phyloP scores from a whole-genome alignment of 148 eudicot genomes.

The Rheum nobile region DNA sequence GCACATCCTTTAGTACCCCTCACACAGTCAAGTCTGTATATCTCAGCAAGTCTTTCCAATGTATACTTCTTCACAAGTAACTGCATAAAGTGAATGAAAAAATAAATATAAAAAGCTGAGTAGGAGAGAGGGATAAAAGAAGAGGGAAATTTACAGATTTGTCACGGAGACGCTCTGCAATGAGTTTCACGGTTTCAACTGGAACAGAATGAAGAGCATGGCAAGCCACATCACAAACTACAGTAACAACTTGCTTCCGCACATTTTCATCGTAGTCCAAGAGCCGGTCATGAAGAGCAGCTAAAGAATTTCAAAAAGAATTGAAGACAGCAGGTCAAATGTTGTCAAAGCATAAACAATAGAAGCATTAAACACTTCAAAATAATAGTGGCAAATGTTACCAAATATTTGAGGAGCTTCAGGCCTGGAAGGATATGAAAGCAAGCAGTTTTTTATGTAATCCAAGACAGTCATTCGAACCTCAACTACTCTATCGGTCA shows the following conservation, averaged over 20 bases:
- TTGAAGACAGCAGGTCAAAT: slow-evolving; percentile 3
- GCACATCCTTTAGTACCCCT: slow-evolving; percentile 25
- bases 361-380: not conserved
- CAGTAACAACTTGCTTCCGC: slow-evolving; percentile 89
- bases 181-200: slow-evolving; percentile 64
- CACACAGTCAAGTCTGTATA: slow-evolving; percentile 50
- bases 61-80: slow-evolving; percentile 76
- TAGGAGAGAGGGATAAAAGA: not conserved
- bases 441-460: slow-evolving; percentile 61
- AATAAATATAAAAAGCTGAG: not conserved
- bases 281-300: slow-evolving; percentile 78
- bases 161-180: slow-evolving; percentile 87
- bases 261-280: slow-evolving; percentile 95
- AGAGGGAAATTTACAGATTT: slow-evolving; percentile 49
- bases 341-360: not conserved
- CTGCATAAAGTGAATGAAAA: slow-evolving; percentile 26
- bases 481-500: slow-evolving; percentile 77
- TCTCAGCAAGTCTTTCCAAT: slow-evolving; percentile 82
- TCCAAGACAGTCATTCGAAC: slow-evolving; percentile 85
- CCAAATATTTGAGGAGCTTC: slow-evolving; percentile 79
- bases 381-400: slow-evolving; percentile 17
- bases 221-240: slow-evolving; percentile 79
- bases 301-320: slow-evolving; percentile 25
- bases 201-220: slow-evolving; percentile 51
- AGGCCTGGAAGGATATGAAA: slow-evolving; percentile 59